Conservation (phyloP, 2,329 filamentous ascomycete species). For the Stenocarpella maydis region DNA sequence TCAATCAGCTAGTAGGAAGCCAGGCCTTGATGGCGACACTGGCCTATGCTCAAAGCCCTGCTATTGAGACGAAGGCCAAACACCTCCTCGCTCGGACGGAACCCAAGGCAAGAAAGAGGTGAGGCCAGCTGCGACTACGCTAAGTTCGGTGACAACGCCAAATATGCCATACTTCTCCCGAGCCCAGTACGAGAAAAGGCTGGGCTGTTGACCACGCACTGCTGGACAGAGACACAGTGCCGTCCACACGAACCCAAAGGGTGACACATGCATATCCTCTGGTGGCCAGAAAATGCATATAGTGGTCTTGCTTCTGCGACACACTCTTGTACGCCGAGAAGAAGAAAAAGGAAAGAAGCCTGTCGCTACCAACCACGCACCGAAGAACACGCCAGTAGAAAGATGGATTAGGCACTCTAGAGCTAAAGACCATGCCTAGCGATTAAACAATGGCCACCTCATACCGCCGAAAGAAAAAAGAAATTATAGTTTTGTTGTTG, state of each 20-base stretch:
- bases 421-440: constrained; percentile 34
- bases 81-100: constrained; percentile 53
- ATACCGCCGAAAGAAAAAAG: constrained; percentile 28
- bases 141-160: too few species aligned
- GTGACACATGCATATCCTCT: too few species aligned
- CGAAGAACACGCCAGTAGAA: constrained; percentile 16
- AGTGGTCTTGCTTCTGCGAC: not conserved
- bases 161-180: not conserved
- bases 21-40: constrained; percentile 64
- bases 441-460: constrained; percentile 27
- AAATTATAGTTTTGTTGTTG: constrained; percentile 30
- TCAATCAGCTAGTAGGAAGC: constrained; percentile 72
- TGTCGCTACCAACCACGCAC: not conserved
- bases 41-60: not conserved
- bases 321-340: not conserved
- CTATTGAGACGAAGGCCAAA: not conserved
- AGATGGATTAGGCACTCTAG: constrained; percentile 35
- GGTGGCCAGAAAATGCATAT: not conserved
- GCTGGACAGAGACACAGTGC: not conserved
- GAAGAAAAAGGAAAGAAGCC: not conserved
- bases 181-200: not conserved
- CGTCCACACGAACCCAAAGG: not conserved
- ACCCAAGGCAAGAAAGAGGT: too few species aligned
- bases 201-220: not conserved
- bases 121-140: not conserved